Percentiles rank a stretch among this genome's conserved stretches.
Evolutionary conservation across 2,329 filamentous ascomycete species (phyloP).

Genomic region (Talaromyces amestolkiae): DNA sequence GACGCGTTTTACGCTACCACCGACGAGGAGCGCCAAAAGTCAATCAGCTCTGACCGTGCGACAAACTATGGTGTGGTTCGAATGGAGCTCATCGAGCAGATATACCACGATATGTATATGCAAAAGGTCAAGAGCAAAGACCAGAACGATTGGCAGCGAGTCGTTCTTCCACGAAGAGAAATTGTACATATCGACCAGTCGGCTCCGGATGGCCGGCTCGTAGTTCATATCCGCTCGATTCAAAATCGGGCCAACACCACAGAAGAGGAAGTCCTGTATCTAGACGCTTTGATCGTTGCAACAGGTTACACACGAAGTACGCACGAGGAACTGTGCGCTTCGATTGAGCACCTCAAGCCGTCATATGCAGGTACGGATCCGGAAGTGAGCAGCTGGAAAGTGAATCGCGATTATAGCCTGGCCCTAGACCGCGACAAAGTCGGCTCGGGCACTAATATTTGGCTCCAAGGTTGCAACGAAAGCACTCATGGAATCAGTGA

Average conservation of each 20-base stretch:
- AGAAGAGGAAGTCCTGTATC: constrained; percentile 64
- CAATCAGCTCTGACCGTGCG: constrained; percentile 67
- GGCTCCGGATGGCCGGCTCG: constrained; percentile 51
- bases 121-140: constrained; percentile 71
- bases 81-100: constrained; percentile 80
- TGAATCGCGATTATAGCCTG: constrained; percentile 76
- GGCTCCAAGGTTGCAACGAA: constrained; percentile 93
- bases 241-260: constrained; percentile 25
- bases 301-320: constrained; percentile 79
- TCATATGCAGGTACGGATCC: constrained; percentile 41
- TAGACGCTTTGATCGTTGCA: constrained; percentile 79
- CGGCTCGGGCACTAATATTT: constrained; percentile 72
- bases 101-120: constrained; percentile 85
- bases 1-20: constrained; percentile 71
- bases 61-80: constrained; percentile 96
- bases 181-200: constrained; percentile 62
- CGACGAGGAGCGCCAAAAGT: constrained; percentile 58
- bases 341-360: constrained; percentile 65
- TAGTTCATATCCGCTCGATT: constrained; percentile 58
- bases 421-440: constrained; percentile 68
- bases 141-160: constrained; percentile 74
- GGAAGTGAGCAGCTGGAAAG: constrained; percentile 54
- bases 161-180: constrained; percentile 68
- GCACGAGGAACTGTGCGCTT: constrained; percentile 73
- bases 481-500: constrained; percentile 85